phyloP scores from a whole-genome alignment of 2,329 filamentous ascomycete species.

The Lasiodiplodia gonubiensis region DNA sequence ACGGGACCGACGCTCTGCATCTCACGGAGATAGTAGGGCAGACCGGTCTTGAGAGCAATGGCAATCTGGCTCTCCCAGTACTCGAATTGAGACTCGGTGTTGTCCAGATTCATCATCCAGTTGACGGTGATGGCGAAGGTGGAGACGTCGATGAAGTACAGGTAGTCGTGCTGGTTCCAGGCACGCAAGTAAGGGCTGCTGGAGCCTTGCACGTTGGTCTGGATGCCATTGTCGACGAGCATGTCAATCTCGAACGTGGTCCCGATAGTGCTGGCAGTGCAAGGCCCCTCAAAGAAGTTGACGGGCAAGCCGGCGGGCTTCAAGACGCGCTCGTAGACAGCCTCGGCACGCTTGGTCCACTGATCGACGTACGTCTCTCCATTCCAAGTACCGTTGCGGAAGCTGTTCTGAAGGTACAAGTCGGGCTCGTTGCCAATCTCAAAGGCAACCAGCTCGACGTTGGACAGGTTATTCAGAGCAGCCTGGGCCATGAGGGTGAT shows the following conservation, averaged over 20 bases:
- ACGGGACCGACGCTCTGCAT: constrained; percentile 59
- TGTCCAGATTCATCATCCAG: constrained; percentile 53
- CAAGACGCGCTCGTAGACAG: constrained; percentile 54
- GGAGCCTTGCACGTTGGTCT: constrained; percentile 42
- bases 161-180: constrained; percentile 63
- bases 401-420: constrained; percentile 51
- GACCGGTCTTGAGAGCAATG: constrained; percentile 49
- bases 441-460: constrained; percentile 49
- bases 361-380: constrained; percentile 53
- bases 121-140: constrained; percentile 51
- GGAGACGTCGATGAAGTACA: constrained; percentile 58
- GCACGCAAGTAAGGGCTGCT: constrained; percentile 45
- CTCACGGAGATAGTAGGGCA: constrained; percentile 58
- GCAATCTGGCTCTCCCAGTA: constrained; percentile 54
- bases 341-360: constrained; percentile 53
- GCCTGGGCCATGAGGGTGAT: constrained; percentile 52
- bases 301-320: constrained; percentile 46
- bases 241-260: constrained; percentile 56
- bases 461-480: constrained; percentile 44
- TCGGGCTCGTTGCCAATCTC: constrained; percentile 54
- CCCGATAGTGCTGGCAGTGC: constrained; percentile 58
- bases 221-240: constrained; percentile 50
- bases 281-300: constrained; percentile 56
- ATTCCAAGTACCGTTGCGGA: constrained; percentile 52
- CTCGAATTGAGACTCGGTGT: constrained; percentile 55